These are phyloP conservation scores for Curvularia verruculosa DNA, from an alignment of 2,329 filamentous ascomycete species.

Conservation along the genomic window DNA sequence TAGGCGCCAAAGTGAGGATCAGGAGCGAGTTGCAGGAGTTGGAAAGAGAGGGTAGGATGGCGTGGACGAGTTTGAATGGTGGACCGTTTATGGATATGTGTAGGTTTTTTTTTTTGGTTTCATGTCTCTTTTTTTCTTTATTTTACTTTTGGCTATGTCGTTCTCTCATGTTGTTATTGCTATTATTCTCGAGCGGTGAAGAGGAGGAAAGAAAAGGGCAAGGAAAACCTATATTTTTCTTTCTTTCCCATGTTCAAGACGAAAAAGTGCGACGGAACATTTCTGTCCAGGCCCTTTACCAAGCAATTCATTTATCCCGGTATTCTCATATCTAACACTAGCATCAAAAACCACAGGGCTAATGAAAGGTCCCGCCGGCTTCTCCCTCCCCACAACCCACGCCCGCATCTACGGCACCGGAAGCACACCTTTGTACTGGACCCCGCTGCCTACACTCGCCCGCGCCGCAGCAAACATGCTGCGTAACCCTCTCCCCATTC, in stretches of 20 bases:
- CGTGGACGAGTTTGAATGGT: constrained; percentile 43
- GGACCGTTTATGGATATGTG: constrained; percentile 49
- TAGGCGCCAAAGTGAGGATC: constrained; percentile 38
- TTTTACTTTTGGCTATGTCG: too few species aligned
- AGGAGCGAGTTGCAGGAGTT: constrained; percentile 34
- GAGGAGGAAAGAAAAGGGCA: too few species aligned
- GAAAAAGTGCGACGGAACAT: too few species aligned
- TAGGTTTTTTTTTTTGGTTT: constrained; percentile 18
- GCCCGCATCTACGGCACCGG: constrained; percentile 47
- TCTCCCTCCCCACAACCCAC: constrained; percentile 35
- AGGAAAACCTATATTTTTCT: too few species aligned
- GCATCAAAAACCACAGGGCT: constrained; percentile 32
- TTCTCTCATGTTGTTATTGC: too few species aligned
- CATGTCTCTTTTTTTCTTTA: not conserved
- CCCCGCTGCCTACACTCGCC: constrained; percentile 36
- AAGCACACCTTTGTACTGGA: constrained; percentile 40
- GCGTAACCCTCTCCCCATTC: constrained; percentile 26
- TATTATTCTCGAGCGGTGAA: too few species aligned
- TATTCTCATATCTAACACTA: not conserved
- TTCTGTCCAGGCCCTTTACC: too few species aligned
- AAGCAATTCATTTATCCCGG: too few species aligned
- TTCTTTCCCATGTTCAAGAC: too few species aligned
- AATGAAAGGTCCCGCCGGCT: constrained; percentile 46
- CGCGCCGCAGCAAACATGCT: constrained; percentile 40
- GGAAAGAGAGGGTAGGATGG: constrained; percentile 29